Evolutionary conservation across 2,329 filamentous ascomycete species (phyloP).

Genomic region (Xylaria sp.): DNA sequence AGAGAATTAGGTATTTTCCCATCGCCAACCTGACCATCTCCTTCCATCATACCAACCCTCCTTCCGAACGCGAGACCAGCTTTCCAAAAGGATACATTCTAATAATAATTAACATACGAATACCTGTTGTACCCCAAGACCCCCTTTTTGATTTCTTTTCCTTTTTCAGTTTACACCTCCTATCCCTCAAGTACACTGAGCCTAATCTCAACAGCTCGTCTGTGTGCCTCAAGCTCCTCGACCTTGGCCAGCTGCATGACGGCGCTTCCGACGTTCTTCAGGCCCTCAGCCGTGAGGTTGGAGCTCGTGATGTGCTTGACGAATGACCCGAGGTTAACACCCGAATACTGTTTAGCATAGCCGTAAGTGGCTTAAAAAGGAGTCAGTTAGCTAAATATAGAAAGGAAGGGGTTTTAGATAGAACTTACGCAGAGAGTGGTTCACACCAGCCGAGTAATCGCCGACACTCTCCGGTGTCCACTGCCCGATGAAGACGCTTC

Average conservation of each 20-base stretch:
- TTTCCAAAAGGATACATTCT: neutral
- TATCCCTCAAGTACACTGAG: slow-evolving; percentile 61
- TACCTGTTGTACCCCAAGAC: neutral
- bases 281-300: slow-evolving; percentile 84
- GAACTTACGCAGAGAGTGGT: slow-evolving; percentile 92
- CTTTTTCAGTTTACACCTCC: neutral
- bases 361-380: slow-evolving; percentile 83
- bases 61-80: neutral
- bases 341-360: slow-evolving; percentile 98
- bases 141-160: neutral
- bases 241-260: slow-evolving; percentile 97
- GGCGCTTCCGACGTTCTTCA: slow-evolving; percentile 84
- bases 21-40: neutral
- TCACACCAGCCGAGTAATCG: slow-evolving; percentile 97
- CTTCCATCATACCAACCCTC: neutral
- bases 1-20: neutral
- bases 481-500: slow-evolving; percentile 92
- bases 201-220: slow-evolving; percentile 86
- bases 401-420: neutral
- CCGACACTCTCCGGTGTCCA: slow-evolving; percentile 99
- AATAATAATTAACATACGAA: neutral
- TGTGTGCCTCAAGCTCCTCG: slow-evolving; percentile 93
- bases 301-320: slow-evolving; percentile 98
- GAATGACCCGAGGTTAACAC: slow-evolving; percentile 95
- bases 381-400: neutral